A percentile compares a stretch with the other conserved stretches of the same genome.
phyloP scores from a whole-genome alignment of 768 basidiomycete genomes.

The Mycena galericulata region DNA sequence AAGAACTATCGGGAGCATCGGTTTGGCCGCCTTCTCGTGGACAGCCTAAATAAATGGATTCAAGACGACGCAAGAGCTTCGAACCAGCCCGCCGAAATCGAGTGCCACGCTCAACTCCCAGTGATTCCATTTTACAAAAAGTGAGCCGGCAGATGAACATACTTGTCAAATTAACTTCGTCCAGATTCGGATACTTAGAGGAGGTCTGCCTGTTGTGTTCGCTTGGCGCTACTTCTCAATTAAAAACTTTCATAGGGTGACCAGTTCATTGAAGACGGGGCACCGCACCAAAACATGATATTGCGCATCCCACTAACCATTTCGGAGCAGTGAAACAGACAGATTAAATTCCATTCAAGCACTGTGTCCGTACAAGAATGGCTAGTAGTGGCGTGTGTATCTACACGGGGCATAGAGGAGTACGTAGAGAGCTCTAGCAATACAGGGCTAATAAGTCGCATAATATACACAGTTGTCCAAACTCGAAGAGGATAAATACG shows the following conservation, averaged over 20 bases:
- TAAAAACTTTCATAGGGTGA: conserved; percentile 62
- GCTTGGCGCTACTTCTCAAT: conserved; percentile 39
- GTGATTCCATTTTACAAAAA: conserved; percentile 82
- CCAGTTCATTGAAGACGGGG: conserved; percentile 86
- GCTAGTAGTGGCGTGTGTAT: conserved; percentile 9
- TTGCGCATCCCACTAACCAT: conserved; percentile 54
- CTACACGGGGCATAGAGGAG: conserved; percentile 12
- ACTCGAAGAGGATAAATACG: conserved; percentile 47
- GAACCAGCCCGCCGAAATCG: conserved; percentile 54
- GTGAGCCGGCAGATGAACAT: conserved; percentile 56
- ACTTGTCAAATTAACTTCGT: conserved; percentile 36
- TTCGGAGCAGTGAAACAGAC: not conserved
- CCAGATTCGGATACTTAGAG: conserved; percentile 75
- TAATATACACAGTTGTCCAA: conserved; percentile 34
- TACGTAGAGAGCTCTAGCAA: conserved; percentile 17
- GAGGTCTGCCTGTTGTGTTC: conserved; percentile 62
- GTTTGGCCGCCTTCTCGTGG: conserved; percentile 77
- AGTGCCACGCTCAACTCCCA: conserved; percentile 78
- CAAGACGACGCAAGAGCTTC: conserved; percentile 52
- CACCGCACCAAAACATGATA: conserved; percentile 89
- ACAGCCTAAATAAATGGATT: conserved; percentile 71
- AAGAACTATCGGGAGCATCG: conserved; percentile 70
- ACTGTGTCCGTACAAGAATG: not conserved
- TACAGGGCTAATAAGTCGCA: conserved; percentile 15
- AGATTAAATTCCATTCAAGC: conserved; percentile 18